These are phyloP conservation scores for Wickerhamomyces rabaulensis DNA, from an alignment of 805 yeast genomes.

Conservation along the genomic window DNA sequence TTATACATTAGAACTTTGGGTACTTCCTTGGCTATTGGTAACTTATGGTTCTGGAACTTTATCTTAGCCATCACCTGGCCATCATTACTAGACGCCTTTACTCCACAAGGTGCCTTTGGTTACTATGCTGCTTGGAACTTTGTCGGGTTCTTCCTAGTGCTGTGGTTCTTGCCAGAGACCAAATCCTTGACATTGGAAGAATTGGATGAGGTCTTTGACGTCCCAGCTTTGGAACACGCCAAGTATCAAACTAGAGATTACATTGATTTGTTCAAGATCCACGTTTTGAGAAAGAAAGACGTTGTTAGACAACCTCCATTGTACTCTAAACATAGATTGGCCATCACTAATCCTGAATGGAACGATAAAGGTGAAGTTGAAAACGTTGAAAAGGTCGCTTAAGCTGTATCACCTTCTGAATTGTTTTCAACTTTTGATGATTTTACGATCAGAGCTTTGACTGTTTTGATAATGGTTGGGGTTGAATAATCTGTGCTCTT, in stretches of 20 bases:
- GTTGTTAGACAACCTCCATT: conserved; percentile 49
- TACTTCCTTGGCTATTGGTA: conserved; percentile 73
- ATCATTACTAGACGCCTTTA: conserved; percentile 56
- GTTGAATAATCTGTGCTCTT: no score
- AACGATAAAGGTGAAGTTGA: conserved; percentile 50
- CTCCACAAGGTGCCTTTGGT: conserved; percentile 82
- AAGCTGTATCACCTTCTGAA: no score
- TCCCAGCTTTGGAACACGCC: conserved; percentile 54
- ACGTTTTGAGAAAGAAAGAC: conserved; percentile 41
- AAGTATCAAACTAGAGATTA: conserved; percentile 35
- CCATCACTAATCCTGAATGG: conserved; percentile 59
- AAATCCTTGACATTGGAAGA: conserved; percentile 64
- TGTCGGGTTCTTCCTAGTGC: conserved; percentile 62
- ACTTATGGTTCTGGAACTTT: conserved; percentile 71
- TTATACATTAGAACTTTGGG: conserved; percentile 75
- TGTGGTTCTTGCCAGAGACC: conserved; percentile 68
- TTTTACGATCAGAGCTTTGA: background rate
- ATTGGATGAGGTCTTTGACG: conserved; percentile 63
- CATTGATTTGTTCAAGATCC: conserved; percentile 39
- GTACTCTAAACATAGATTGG: conserved; percentile 52
- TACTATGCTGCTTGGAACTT: conserved; percentile 85
- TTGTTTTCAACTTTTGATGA: background rate
- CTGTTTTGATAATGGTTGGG: no score
- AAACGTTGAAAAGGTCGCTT: conserved; percentile 39
- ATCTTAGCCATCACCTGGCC: conserved; percentile 78